Evolutionary conservation across 768 basidiomycete genomes (phyloP).

Genomic region (Mycena olivaceomarginata): DNA sequence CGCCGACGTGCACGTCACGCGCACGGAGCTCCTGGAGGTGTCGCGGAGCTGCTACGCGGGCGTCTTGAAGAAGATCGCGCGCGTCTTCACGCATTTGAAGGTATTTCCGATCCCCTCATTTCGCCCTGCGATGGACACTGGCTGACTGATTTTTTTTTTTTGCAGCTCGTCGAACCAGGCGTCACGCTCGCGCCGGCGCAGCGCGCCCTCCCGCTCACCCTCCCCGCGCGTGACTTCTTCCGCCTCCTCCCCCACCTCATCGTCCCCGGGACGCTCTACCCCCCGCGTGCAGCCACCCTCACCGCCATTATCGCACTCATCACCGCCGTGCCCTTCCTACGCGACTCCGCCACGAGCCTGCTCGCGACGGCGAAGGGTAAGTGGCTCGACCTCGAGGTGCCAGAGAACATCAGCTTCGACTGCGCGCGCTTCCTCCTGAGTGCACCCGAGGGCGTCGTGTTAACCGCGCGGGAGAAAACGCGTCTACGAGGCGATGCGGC

Average conservation of each 20-base stretch:
- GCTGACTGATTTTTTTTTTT: not conserved
- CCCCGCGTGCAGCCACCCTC: slow-evolving; percentile 48
- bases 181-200: slow-evolving; percentile 47
- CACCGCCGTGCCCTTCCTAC: slow-evolving; percentile 51
- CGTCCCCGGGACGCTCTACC: slow-evolving; percentile 51
- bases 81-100: slow-evolving; percentile 52
- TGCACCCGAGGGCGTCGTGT: slow-evolving; percentile 44
- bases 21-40: slow-evolving; percentile 44
- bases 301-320: slow-evolving; percentile 50
- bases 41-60: slow-evolving; percentile 45
- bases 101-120: slow-evolving; percentile 18
- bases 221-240: slow-evolving; percentile 47
- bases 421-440: slow-evolving; percentile 50
- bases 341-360: slow-evolving; percentile 44
- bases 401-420: slow-evolving; percentile 53
- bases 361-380: slow-evolving; percentile 46
- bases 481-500: slow-evolving; percentile 50
- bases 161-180: slow-evolving; percentile 47
- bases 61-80: slow-evolving; percentile 50
- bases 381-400: slow-evolving; percentile 50
- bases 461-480: slow-evolving; percentile 41
- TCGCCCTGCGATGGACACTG: not conserved
- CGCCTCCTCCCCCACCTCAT: slow-evolving; percentile 52
- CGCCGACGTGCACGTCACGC: slow-evolving; percentile 49
- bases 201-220: slow-evolving; percentile 48